These are phyloP conservation scores for Aspergillus haitiensis DNA, from an alignment of 495 filamentous ascomycete species.

Conservation along the genomic window DNA sequence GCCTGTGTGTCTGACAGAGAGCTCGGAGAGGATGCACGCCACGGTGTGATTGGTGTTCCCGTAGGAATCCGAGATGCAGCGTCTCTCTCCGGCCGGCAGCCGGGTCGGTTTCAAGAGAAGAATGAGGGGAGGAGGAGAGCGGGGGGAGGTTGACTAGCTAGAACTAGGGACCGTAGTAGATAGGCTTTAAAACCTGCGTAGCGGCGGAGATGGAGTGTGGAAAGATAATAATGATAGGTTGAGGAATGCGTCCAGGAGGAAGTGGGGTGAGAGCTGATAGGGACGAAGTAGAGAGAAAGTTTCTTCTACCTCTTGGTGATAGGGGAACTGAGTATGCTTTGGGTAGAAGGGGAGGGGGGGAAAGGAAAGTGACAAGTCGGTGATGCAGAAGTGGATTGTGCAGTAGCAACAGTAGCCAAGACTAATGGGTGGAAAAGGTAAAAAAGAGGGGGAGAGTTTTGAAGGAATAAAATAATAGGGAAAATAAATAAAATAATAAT, in stretches of 20 bases:
- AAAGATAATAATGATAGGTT: not conserved
- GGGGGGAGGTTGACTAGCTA: not conserved
- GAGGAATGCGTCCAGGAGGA: not conserved
- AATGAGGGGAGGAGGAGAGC: slow-evolving; percentile 1
- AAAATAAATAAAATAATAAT: slow-evolving; percentile 21
- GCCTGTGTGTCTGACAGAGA: slow-evolving; percentile 20
- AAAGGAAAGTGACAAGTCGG: not conserved
- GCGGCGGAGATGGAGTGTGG: no score
- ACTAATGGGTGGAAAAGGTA: slow-evolving; percentile 14
- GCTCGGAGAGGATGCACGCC: slow-evolving; percentile 20
- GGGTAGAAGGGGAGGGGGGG: not conserved
- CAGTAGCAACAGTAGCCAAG: slow-evolving; percentile 5
- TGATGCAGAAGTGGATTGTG: slow-evolving; percentile 4
- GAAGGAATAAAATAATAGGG: slow-evolving; percentile 10
- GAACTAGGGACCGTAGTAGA: not conserved
- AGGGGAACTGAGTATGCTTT: not conserved
- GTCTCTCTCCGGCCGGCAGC: slow-evolving; percentile 6
- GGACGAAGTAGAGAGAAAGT: not conserved
- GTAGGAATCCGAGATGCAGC: slow-evolving; percentile 23
- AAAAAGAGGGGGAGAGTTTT: slow-evolving; percentile 21
- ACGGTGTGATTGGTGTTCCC: slow-evolving; percentile 28
- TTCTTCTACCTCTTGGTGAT: not conserved
- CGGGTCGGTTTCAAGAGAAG: not conserved
- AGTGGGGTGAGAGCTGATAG: not conserved
- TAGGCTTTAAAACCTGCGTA: not conserved